These are phyloP conservation scores for Leccinum insolens DNA, from an alignment of 1,284 basidiomycete genomes.

Conservation along the genomic window DNA sequence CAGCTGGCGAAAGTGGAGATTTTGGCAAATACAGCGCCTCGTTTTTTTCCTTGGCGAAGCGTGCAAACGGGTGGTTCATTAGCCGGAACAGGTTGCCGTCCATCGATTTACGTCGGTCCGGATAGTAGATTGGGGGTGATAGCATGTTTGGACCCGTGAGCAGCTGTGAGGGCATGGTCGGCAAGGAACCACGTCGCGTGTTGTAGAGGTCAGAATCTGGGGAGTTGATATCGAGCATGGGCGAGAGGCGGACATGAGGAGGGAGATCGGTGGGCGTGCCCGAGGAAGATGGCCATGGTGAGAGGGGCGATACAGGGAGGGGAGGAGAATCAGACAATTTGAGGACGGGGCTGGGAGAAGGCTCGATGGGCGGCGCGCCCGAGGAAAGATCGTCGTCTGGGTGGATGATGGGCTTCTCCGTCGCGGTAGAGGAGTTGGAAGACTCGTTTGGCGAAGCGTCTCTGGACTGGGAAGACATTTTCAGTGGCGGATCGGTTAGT, in stretches of 20 bases:
- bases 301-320: constrained; percentile 38
- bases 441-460: constrained; percentile 36
- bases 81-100: constrained; percentile 65
- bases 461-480: constrained; percentile 23
- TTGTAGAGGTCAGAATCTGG: constrained; percentile 31
- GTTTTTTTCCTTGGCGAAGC: constrained; percentile 59
- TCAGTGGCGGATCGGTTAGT: constrained; percentile 11
- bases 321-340: constrained; percentile 39
- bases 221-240: constrained; percentile 15
- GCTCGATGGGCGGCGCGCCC: constrained; percentile 7
- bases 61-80: constrained; percentile 62
- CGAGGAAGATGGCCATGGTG: constrained; percentile 43
- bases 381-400: constrained; percentile 18
- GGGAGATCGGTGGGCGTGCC: constrained; percentile 33
- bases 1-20: constrained; percentile 36
- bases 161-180: constrained; percentile 43
- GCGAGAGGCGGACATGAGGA: constrained; percentile 22
- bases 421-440: constrained; percentile 34
- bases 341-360: constrained; percentile 38
- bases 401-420: constrained; percentile 26
- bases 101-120: constrained; percentile 58
- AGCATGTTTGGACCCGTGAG: constrained; percentile 30
- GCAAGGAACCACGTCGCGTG: constrained; percentile 52
- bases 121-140: constrained; percentile 23
- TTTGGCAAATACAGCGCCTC: constrained; percentile 45